These are phyloP conservation scores for Amphichorda felina DNA, from an alignment of 2,329 filamentous ascomycete genomes.

Conservation along the genomic window DNA sequence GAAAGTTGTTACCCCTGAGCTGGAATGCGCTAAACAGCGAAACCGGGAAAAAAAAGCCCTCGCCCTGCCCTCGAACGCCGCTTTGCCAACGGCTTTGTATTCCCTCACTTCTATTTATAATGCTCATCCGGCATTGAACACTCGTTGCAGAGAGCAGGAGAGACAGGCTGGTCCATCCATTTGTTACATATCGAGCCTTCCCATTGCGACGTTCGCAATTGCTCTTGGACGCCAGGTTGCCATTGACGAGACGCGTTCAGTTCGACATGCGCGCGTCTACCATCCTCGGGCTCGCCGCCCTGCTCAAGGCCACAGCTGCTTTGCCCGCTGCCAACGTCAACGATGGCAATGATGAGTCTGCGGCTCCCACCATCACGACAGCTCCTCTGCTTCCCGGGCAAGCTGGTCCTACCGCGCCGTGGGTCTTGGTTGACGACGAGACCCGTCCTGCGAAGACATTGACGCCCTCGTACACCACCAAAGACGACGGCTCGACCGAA, in stretches of 20 bases:
- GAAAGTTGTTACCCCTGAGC: no score
- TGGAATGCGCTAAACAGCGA: no score
- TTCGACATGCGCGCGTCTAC: conserved; percentile 1
- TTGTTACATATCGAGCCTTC: no score
- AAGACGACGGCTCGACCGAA: conserved; percentile 27
- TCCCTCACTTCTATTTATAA: no score
- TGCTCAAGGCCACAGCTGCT: conserved; percentile 14
- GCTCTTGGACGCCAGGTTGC: not conserved
- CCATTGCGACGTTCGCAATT: no score
- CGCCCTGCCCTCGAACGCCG: not conserved
- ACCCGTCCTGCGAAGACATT: conserved; percentile 31
- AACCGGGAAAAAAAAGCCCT: not conserved
- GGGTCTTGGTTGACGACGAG: conserved; percentile 38
- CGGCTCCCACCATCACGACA: conserved; percentile 8
- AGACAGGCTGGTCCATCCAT: no score
- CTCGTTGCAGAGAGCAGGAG: no score
- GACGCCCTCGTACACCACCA: conserved; percentile 34
- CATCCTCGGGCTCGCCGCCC: conserved; percentile 9
- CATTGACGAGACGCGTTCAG: not conserved
- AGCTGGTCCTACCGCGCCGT: conserved; percentile 28
- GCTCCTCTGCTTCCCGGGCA: conserved; percentile 10
- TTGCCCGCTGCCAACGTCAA: conserved; percentile 13
- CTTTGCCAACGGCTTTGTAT: not conserved
- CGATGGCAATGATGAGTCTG: conserved; percentile 9
- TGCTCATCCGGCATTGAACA: no score